These are phyloP conservation scores for Erucastrum elatum DNA, from an alignment of 345 rosid genomes.

Conservation along the genomic window DNA sequence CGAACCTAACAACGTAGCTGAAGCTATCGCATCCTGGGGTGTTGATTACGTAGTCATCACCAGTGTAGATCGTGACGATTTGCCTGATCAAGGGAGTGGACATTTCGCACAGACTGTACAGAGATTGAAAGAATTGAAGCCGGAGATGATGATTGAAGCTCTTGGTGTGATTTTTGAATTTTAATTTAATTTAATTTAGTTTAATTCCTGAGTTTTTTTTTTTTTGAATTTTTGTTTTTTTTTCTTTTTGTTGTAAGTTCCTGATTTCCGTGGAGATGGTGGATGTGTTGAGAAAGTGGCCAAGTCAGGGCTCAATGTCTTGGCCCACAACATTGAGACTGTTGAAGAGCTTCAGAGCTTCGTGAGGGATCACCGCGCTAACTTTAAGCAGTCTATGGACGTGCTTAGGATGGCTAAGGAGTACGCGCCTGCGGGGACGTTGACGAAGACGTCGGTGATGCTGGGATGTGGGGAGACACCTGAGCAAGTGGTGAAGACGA, in stretches of 20 bases:
- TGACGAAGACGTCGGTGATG: slow-evolving; percentile 95
- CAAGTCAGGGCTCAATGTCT: slow-evolving; percentile 80
- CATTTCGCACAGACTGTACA: slow-evolving; percentile 79
- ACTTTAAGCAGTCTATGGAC: slow-evolving; percentile 89
- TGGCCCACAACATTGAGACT: slow-evolving; percentile 98
- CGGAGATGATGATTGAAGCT: slow-evolving; percentile 86
- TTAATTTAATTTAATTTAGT: no score
- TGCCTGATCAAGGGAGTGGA: slow-evolving; percentile 82
- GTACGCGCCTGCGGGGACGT: slow-evolving; percentile 72
- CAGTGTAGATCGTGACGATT: slow-evolving; percentile 89
- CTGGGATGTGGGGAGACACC: slow-evolving; percentile 99
- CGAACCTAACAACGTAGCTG: slow-evolving; percentile 88
- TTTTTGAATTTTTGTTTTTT: no score
- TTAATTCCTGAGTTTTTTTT: no score
- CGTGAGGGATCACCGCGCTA: slow-evolving; percentile 93
- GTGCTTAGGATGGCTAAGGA: slow-evolving; percentile 88
- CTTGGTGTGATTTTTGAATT: slow-evolving; percentile 48
- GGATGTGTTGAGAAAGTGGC: slow-evolving; percentile 85
- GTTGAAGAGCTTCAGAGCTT: slow-evolving; percentile 91
- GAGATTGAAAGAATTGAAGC: slow-evolving; percentile 81
- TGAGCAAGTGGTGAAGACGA: slow-evolving; percentile 81
- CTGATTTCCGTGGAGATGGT: slow-evolving; percentile 88
- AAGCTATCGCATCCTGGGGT: slow-evolving; percentile 98
- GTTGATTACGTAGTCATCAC: slow-evolving; percentile 90
- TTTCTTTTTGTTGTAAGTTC: slow-evolving; percentile 49